These are phyloP conservation scores for Aspergillus bertholletiae DNA, from an alignment of 495 filamentous ascomycete genomes.

Conservation along the genomic window DNA sequence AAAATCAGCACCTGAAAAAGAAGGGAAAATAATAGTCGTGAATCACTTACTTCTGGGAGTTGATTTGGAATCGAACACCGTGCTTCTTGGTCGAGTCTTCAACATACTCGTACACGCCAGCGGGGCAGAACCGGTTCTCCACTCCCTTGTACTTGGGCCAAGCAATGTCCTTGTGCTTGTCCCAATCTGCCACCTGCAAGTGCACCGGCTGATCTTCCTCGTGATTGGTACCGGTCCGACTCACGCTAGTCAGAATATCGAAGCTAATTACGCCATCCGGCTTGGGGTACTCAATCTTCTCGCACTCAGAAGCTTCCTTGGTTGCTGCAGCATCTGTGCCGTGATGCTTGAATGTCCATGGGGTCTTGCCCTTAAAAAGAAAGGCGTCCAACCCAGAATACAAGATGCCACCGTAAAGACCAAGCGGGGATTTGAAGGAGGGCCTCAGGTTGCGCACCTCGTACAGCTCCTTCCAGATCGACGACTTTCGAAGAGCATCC, in stretches of 20 bases:
- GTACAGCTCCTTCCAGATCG: conserved; percentile 91
- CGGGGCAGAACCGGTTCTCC: conserved; percentile 99
- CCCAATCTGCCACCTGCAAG: conserved; percentile 91
- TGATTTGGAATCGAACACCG: conserved; percentile 95
- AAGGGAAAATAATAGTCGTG: not conserved
- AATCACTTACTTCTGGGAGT: conserved; percentile 85
- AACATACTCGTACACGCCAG: conserved; percentile 97
- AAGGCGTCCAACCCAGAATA: conserved; percentile 95
- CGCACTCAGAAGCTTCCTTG: conserved; percentile 70
- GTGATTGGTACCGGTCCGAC: conserved; percentile 93
- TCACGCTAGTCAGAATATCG: conserved; percentile 92
- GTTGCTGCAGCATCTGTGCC: conserved; percentile 63
- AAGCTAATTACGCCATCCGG: conserved; percentile 92
- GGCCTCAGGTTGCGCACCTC: conserved; percentile 97
- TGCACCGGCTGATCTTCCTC: conserved; percentile 98
- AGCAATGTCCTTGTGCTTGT: conserved; percentile 74
- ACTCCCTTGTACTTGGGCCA: conserved; percentile 89
- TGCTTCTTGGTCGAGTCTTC: conserved; percentile 79
- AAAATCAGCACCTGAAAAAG: too few relatives aligned
- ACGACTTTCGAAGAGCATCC: conserved; percentile 76
- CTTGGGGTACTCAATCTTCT: conserved; percentile 94
- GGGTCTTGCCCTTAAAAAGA: conserved; percentile 74
- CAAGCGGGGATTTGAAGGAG: conserved; percentile 81
- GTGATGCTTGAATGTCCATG: conserved; percentile 92
- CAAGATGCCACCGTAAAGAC: conserved; percentile 80